These are phyloP conservation scores for Delphinella strobiligena DNA, from an alignment of 2,329 filamentous ascomycete genomes.

Conservation along the genomic window DNA sequence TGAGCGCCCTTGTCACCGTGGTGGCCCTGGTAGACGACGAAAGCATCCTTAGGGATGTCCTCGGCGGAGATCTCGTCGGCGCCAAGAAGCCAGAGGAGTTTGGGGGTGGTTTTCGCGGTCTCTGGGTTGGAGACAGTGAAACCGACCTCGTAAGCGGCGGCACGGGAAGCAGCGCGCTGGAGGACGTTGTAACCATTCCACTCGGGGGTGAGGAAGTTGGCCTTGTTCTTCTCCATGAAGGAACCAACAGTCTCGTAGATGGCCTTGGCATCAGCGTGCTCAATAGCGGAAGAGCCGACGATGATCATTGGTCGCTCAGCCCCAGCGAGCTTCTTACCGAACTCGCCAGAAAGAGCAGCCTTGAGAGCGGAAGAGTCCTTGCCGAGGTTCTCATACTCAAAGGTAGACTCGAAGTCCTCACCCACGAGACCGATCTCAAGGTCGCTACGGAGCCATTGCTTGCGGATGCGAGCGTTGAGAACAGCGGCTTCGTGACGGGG, in stretches of 20 bases:
- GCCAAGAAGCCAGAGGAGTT: slow-evolving; percentile 93
- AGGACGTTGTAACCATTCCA: slow-evolving; percentile 98
- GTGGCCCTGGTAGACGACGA: slow-evolving; percentile 95
- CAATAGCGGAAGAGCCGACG: slow-evolving; percentile 80
- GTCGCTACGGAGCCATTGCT: slow-evolving; percentile 94
- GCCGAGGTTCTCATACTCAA: slow-evolving; percentile 88
- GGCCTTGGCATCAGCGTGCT: slow-evolving; percentile 81
- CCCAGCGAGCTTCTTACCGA: slow-evolving; percentile 80
- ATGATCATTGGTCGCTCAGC: slow-evolving; percentile 96
- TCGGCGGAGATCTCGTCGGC: slow-evolving; percentile 79
- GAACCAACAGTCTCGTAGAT: slow-evolving; percentile 83
- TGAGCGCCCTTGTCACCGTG: slow-evolving; percentile 91
- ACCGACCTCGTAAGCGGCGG: slow-evolving; percentile 89
- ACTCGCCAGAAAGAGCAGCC: slow-evolving; percentile 69
- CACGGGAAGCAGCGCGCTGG: slow-evolving; percentile 82
- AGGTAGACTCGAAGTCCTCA: slow-evolving; percentile 84
- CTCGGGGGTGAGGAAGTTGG: slow-evolving; percentile 75
- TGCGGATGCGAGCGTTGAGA: slow-evolving; percentile 90
- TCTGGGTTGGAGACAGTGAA: slow-evolving; percentile 76
- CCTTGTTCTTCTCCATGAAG: slow-evolving; percentile 88
- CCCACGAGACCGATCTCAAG: slow-evolving; percentile 87
- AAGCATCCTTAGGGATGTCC: slow-evolving; percentile 90
- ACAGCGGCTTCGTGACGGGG: slow-evolving; percentile 89
- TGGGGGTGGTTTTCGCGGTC: slow-evolving; percentile 75
- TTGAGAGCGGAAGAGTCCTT: slow-evolving; percentile 69